These are phyloP conservation scores for Clohesyomyces aquaticus DNA, from an alignment of 495 filamentous ascomycete genomes.

Conservation along the genomic window DNA sequence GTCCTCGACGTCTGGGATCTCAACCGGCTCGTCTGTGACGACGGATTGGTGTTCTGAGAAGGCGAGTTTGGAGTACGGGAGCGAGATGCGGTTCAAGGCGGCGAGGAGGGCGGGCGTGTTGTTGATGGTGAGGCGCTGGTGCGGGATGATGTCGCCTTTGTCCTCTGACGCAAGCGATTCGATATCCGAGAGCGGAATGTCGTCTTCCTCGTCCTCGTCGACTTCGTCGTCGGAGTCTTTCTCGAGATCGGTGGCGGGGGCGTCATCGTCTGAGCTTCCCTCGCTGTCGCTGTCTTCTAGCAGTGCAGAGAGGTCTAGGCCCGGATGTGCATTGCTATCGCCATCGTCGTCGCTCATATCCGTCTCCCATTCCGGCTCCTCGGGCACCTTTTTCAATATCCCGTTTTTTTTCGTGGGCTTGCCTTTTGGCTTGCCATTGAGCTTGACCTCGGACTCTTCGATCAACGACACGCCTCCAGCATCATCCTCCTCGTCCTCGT, in stretches of 20 bases:
- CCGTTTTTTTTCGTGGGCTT: slow-evolving; percentile 31
- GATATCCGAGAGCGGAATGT: slow-evolving; percentile 83
- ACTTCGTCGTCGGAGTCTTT: slow-evolving; percentile 34
- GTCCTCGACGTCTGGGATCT: slow-evolving; percentile 74
- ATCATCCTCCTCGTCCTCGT: slow-evolving; percentile 48
- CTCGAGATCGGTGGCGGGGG: slow-evolving; percentile 40
- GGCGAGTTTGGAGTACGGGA: slow-evolving; percentile 61
- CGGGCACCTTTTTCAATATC: slow-evolving; percentile 7
- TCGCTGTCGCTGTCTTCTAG: slow-evolving; percentile 43
- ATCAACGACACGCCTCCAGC: slow-evolving; percentile 17
- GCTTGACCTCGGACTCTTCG: background rate
- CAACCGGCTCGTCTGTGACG: slow-evolving; percentile 56
- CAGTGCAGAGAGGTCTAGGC: slow-evolving; percentile 33
- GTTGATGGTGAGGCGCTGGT: slow-evolving; percentile 96
- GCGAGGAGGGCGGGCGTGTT: slow-evolving; percentile 77
- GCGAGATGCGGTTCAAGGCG: slow-evolving; percentile 61
- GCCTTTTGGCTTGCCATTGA: slow-evolving; percentile 34
- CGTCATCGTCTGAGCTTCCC: slow-evolving; percentile 30
- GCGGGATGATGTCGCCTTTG: slow-evolving; percentile 79
- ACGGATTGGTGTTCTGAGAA: slow-evolving; percentile 70
- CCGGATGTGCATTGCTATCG: slow-evolving; percentile 36
- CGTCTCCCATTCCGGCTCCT: slow-evolving; percentile 37
- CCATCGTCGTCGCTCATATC: slow-evolving; percentile 47
- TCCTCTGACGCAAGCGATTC: slow-evolving; percentile 77
- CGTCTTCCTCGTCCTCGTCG: slow-evolving; percentile 60